Evolutionary conservation across 2,329 filamentous ascomycete genomes (phyloP), one percentile per base, ranked within the genome.

Genomic region (Pyrenophora teres): DNA sequence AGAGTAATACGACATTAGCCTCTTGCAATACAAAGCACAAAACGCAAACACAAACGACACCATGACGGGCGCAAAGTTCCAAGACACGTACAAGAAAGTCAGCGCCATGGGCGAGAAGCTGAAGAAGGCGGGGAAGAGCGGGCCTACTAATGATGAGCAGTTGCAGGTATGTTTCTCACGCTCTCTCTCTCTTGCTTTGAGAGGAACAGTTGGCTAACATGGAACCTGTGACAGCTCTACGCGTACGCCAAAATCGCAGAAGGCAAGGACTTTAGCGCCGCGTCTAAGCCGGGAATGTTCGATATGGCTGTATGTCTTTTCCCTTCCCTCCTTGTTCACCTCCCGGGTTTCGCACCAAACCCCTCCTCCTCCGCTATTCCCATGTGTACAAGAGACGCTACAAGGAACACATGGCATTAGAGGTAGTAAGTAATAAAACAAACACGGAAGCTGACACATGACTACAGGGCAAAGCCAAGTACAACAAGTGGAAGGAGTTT

Each of bases 381-480:
- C 15, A 15, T 15, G 15, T 15, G 15, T 15, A 15, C 15, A 15
- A 15, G 15, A 15, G 15, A 15, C 15, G 15, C 15, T 15, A 15
- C 15, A 15, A 15, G 15, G 15, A 15, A 15, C 15, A 15, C 15
- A 15, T 15, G 15, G 15, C 15, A 15, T 15, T 15, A 15, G 15
- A 15, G 15, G 19, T 23, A 13, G 36, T 19, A 16, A 8, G 8
- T 13, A n/a, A n/a, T n/a, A n/a, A n/a, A n/a, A n/a, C n/a, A 21
- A 19, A 36, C 7, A n/a, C 19, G 42, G 30, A 25, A 39, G 41
- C 48, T 62, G 42, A 50, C 30, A 40, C 51, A n/a, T 30, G 2
- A 16, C 6, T 9, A 40, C 65, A 91, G 89, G 85, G 80, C 77
- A 95, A 94, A 79, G 85, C 85, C 67, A 96, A 95, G 83, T 84